phyloP scores from a whole-genome alignment of 768 basidiomycete species.

The Russula abietina region DNA sequence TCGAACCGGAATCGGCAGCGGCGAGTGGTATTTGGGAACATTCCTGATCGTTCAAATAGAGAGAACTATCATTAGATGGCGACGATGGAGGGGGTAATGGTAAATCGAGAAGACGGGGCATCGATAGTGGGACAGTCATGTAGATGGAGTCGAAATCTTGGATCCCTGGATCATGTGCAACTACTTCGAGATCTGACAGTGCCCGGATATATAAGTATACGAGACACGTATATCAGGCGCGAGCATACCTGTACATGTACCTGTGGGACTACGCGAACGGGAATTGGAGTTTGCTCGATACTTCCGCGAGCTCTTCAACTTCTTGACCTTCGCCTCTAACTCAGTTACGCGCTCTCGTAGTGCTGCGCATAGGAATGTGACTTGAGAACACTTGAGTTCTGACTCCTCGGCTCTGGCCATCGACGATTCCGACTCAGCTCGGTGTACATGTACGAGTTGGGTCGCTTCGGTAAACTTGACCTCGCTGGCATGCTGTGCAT shows the following conservation, averaged over 20 bases:
- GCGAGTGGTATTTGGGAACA: neutral
- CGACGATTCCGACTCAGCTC: neutral
- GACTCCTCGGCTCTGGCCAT: neutral
- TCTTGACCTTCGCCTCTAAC: constrained; percentile 8
- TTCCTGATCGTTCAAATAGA: neutral
- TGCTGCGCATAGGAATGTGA: neutral
- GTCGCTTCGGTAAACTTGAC: neutral
- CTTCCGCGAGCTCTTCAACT: neutral
- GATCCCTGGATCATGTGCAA: neutral
- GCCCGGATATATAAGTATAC: neutral
- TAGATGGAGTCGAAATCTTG: neutral
- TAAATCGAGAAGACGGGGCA: neutral
- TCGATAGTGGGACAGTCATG: neutral
- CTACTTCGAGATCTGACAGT: neutral
- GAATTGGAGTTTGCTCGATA: neutral
- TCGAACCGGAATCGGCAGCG: no score
- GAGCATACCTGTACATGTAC: neutral
- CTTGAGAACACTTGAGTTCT: neutral
- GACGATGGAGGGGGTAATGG: neutral
- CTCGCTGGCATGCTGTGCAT: neutral
- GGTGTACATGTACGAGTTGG: neutral
- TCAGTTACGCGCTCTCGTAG: neutral
- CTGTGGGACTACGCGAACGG: neutral
- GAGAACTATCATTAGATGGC: neutral
- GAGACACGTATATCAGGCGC: neutral